Base-by-base conservation (phyloP, 805 yeast genomes). In the Cyberlindnera mrakii region DNA sequence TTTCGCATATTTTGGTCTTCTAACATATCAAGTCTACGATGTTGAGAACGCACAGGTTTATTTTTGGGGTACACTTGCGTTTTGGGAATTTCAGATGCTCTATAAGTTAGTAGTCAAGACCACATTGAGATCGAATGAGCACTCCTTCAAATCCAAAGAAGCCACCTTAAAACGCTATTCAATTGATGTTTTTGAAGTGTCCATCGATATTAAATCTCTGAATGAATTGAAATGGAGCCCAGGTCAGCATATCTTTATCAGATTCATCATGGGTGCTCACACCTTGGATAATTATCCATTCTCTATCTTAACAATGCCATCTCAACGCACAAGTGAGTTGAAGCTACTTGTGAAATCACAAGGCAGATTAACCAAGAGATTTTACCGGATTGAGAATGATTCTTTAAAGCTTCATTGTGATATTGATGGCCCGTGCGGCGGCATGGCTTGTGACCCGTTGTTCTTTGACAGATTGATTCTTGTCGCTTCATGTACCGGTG, bases 361-460 rank as follows among this genome's bases (percentile, higher is more conserved):
- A 44, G 58, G 56, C 4, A 82, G 83, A 0, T 56, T 76, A 35
- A 76, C 83, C 0, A 59, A 47, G 34, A 49, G 48, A 9, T 47
- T 75, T 44, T 37, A 53, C 8, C 42, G 51, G 16, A 25, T 55
- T 6, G 64, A 68, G 9, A 62, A 63, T 11, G 43, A 42, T 11
- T 38, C 51, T 14, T 50, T 53, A n/a, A 49, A 62, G 0, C 31
- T 57, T 38, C 61, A 59, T 30, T 71, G 72, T 0, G 67, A 47
- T 44, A 54, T 74, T 16, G 82, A 77, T 51, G 83, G 83, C 1
- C 79, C 83, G 4, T 77, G 74, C 46, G 82, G 83, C 15, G 81
- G 81, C 2, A 50, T 70, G 37, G 51, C 63, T n/a, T 64, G 83
- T 53, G 72, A 73, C 46, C 56, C 62, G 6, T 49, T 65, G 17